phyloP scores from a whole-genome alignment of 2,329 filamentous ascomycete genomes.

The Curvularia eragrostidis region DNA sequence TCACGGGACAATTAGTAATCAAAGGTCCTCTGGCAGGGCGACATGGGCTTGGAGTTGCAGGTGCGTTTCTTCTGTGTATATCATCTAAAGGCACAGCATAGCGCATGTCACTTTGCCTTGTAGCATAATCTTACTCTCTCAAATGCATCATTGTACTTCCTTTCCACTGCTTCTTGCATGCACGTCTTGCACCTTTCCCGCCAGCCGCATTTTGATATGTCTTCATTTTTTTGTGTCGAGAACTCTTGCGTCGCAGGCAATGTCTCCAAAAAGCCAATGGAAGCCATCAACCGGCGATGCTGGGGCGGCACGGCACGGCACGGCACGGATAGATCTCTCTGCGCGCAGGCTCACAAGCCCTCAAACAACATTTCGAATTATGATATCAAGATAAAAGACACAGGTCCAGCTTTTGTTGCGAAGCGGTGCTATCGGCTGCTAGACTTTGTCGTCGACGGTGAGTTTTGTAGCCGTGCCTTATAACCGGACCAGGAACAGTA shows the following conservation, averaged over 20 bases:
- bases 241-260: not conserved
- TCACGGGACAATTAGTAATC: conserved; percentile 28
- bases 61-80: conserved; percentile 21
- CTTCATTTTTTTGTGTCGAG: not conserved
- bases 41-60: conserved; percentile 25
- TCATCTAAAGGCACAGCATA: conserved; percentile 14
- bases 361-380: not conserved
- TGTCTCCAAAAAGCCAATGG: conserved; percentile 11
- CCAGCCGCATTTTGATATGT: not conserved
- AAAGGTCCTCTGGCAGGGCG: conserved; percentile 15
- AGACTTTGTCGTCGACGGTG: not conserved
- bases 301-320: conserved; percentile 13
- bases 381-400: not conserved
- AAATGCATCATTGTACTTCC: not conserved
- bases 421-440: not conserved
- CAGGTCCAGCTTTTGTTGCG: not conserved
- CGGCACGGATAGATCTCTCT: conserved; percentile 3
- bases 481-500: not conserved
- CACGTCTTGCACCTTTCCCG: not conserved
- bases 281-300: too few relatives aligned
- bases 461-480: not conserved
- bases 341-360: conserved; percentile 11
- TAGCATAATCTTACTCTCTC: not conserved
- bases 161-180: conserved; percentile 2
- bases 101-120: conserved; percentile 17